Conservation (phyloP, 768 basidiomycete genomes). For the Hortiboletus flavorubellus region DNA sequence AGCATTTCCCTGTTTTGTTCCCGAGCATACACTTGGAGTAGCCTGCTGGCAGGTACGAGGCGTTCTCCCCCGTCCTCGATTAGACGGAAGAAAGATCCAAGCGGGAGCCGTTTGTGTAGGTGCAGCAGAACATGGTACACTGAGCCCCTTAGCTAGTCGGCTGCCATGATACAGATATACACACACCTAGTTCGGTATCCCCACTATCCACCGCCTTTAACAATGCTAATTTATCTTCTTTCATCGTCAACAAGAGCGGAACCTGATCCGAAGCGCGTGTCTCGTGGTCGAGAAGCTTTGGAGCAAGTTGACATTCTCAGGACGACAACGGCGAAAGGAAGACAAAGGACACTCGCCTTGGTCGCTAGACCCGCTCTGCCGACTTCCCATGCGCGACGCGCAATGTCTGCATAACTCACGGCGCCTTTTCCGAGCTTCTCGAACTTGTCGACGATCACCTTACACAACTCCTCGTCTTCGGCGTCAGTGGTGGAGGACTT, state of each 20-base stretch:
- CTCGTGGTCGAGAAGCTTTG: slow-evolving; percentile 88
- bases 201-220: slow-evolving; percentile 91
- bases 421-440: slow-evolving; percentile 70
- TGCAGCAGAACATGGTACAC: slow-evolving; percentile 94
- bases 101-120: slow-evolving; percentile 73
- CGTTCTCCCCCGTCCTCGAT: slow-evolving; percentile 85
- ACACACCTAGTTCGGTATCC: slow-evolving; percentile 87
- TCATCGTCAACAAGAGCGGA: slow-evolving; percentile 89
- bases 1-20: slow-evolving; percentile 91
- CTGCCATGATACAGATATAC: background rate
- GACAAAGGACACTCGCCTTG: slow-evolving; percentile 47
- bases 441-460: slow-evolving; percentile 86
- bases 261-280: slow-evolving; percentile 87
- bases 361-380: slow-evolving; percentile 80
- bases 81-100: slow-evolving; percentile 92
- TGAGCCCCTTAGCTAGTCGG: slow-evolving; percentile 29
- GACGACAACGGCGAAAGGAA: background rate
- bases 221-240: slow-evolving; percentile 86
- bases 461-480: slow-evolving; percentile 77
- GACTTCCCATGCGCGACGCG: slow-evolving; percentile 88
- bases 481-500: slow-evolving; percentile 56
- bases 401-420: slow-evolving; percentile 94
- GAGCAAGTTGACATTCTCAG: background rate
- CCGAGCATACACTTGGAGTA: slow-evolving; percentile 86
- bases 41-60: slow-evolving; percentile 68